These are phyloP conservation scores for Penicillium polonicum DNA, from an alignment of 2,329 filamentous ascomycete genomes.

Conservation along the genomic window DNA sequence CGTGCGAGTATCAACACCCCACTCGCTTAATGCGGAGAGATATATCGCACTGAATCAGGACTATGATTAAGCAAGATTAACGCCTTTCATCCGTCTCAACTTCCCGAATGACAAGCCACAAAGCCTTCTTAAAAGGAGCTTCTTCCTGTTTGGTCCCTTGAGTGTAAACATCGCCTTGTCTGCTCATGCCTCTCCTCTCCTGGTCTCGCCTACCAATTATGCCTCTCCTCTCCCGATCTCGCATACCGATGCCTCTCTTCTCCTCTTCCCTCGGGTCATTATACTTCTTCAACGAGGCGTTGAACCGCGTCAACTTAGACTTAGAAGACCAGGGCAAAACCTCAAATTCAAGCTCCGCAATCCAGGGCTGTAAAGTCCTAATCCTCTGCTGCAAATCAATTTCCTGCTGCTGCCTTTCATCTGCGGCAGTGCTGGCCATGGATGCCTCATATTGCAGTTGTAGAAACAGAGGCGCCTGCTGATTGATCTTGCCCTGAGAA, in stretches of 20 bases:
- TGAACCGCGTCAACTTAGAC: constrained; percentile 25
- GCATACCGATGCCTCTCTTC: background rate
- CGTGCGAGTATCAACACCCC: no score
- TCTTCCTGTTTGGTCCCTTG: background rate
- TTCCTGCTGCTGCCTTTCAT: constrained; percentile 10
- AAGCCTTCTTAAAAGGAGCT: constrained; percentile 10
- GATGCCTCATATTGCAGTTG: constrained; percentile 9
- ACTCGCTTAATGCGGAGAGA: background rate
- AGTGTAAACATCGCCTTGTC: background rate
- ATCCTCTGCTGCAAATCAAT: constrained; percentile 16
- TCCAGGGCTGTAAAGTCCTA: constrained; percentile 26
- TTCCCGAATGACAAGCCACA: constrained; percentile 21
- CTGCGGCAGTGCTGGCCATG: background rate
- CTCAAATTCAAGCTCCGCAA: constrained; percentile 26
- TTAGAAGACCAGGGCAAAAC: constrained; percentile 23
- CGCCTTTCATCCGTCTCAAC: background rate
- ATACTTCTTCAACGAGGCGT: constrained; percentile 25
- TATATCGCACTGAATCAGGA: background rate
- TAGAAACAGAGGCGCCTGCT: constrained; percentile 16
- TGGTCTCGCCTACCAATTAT: background rate
- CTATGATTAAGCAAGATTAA: background rate
- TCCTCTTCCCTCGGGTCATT: constrained; percentile 9
- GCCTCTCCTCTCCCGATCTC: background rate
- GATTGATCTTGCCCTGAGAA: constrained; percentile 24
- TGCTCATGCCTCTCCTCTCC: background rate